Evolutionary conservation across 352 stramenopile genomes (phyloP).

Genomic region (Pythium biforme): DNA sequence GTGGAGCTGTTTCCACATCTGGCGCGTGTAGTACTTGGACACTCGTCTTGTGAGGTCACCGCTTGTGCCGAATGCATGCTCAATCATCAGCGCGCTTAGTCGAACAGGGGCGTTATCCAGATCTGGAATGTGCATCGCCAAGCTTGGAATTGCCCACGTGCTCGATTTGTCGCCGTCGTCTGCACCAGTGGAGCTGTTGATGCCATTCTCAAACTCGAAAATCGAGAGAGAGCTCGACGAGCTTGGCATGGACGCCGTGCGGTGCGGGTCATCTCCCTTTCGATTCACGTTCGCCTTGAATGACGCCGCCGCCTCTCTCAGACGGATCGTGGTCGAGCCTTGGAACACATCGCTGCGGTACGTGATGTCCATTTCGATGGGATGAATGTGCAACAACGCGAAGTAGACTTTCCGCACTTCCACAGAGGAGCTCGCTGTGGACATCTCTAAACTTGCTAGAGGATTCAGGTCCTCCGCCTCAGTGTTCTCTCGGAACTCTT

Average conservation of each 20-base stretch:
- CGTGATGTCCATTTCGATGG: constrained; percentile 87
- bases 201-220: constrained; percentile 33
- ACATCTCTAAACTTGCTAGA: constrained; percentile 64
- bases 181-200: constrained; percentile 6
- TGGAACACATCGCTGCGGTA: constrained; percentile 88
- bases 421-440: constrained; percentile 60
- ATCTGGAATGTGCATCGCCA: constrained; percentile 87
- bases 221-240: constrained; percentile 23
- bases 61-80: constrained; percentile 89
- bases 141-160: constrained; percentile 81
- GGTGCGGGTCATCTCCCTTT: constrained; percentile 32
- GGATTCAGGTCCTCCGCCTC: constrained; percentile 77
- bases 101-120: constrained; percentile 87
- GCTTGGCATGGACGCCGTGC: constrained; percentile 36
- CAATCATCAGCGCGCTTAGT: constrained; percentile 86
- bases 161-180: constrained; percentile 48
- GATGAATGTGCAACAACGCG: constrained; percentile 83
- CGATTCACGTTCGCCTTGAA: constrained; percentile 28
- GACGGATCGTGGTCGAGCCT: constrained; percentile 50
- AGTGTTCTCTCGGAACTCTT: constrained; percentile 79
- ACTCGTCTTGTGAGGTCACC: constrained; percentile 77
- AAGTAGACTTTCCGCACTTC: constrained; percentile 88
- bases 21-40: constrained; percentile 89
- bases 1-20: constrained; percentile 89
- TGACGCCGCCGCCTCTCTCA: constrained; percentile 46